Evolutionary conservation across 2,329 filamentous ascomycete genomes (phyloP).

Genomic region (Fusarium piperis): DNA sequence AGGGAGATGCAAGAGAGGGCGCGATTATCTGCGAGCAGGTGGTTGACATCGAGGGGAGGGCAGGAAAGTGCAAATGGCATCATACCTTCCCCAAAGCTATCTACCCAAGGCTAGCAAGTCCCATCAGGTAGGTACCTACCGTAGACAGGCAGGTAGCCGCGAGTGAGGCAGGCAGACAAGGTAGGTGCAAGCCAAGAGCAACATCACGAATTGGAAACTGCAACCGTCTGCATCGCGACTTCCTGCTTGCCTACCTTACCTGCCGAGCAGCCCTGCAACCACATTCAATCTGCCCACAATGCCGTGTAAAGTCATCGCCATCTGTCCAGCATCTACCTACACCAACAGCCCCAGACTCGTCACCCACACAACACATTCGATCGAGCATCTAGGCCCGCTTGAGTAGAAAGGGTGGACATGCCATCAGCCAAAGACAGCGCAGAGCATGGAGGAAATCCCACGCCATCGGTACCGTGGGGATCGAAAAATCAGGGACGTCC

Average conservation of each 20-base stretch:
- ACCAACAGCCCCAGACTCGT: not conserved
- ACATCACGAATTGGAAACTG: conserved; percentile 10
- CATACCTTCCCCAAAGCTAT: not conserved
- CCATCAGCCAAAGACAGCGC: conserved; percentile 5
- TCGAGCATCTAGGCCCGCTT: not conserved
- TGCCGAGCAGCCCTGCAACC: not conserved
- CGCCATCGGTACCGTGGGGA: not conserved
- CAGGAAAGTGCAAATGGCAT: conserved; percentile 12
- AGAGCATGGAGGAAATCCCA: not conserved
- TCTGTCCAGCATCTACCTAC: not conserved
- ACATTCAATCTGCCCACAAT: not conserved
- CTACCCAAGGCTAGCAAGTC: conserved; percentile 3
- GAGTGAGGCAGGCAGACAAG: not conserved
- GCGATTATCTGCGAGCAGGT: conserved; percentile 8
- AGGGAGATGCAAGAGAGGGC: conserved; percentile 11
- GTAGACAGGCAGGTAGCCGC: not conserved
- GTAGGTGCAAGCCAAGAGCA: conserved; percentile 5
- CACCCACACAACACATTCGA: conserved; percentile 4
- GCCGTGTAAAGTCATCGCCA: not conserved
- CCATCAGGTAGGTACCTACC: not conserved
- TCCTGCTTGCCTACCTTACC: not conserved
- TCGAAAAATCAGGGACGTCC: not conserved
- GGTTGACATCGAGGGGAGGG: conserved; percentile 4
- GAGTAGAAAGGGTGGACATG: conserved; percentile 10
- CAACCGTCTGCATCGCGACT: not conserved